A percentile compares a stretch with the other conserved stretches of the same genome.
These are phyloP conservation scores for Aureobasidium mangrovei DNA, from an alignment of 2,329 filamentous ascomycete species.

Conservation along the genomic window DNA sequence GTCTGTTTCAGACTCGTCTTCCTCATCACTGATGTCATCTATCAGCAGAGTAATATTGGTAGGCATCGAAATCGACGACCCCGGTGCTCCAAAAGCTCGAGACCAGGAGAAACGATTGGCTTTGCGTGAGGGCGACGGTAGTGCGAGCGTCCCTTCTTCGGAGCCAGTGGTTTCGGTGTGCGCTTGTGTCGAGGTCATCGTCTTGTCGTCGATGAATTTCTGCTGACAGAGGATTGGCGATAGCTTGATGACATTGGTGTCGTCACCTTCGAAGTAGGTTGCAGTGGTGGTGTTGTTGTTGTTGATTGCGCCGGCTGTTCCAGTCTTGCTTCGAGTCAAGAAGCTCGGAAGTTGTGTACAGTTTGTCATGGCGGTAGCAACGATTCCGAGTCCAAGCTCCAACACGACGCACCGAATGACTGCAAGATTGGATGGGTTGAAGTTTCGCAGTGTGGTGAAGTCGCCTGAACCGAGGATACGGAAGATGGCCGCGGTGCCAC, in stretches of 20 bases:
- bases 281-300: neutral
- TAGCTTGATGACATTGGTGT: neutral
- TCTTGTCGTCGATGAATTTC: neutral
- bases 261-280: neutral
- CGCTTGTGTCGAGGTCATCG: neutral
- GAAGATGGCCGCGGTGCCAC: constrained; percentile 21
- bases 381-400: constrained; percentile 23
- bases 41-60: neutral
- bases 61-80: neutral
- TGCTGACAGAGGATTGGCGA: neutral
- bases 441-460: constrained; percentile 18
- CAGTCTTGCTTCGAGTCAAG: neutral
- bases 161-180: neutral
- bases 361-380: constrained; percentile 2
- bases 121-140: neutral
- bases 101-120: neutral
- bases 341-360: neutral
- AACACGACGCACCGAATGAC: constrained; percentile 26
- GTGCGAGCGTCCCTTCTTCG: neutral
- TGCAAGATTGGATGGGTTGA: constrained; percentile 20
- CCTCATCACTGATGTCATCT: constrained; percentile 6
- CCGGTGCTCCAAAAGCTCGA: neutral
- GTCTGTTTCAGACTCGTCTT: neutral
- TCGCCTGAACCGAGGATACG: constrained; percentile 19
- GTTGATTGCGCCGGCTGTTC: too few relatives aligned